Evolutionary conservation across 108 stramenopile species (phyloP), one percentile per base, ranked within the genome.

Genomic region (Schizochytrium sp.): DNA sequence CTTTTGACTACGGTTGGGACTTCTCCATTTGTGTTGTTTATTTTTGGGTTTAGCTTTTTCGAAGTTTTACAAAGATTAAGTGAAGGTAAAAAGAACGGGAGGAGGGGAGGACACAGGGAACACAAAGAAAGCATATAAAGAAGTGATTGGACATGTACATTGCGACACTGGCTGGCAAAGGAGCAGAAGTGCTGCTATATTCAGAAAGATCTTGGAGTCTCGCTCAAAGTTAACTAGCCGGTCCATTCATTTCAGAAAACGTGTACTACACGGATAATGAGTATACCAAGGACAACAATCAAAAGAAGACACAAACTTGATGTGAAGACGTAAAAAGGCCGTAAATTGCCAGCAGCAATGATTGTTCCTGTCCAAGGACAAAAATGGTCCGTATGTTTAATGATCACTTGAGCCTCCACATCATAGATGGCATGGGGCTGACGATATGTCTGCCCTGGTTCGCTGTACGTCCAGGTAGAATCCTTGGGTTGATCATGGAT

Each of bases 321-420:
- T 13, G 96, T 95, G 92, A 96, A 97, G 42, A 64, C 87, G 72
- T 95, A 93, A 91, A 96, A 96, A 46, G 94, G 89, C 4, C 61
- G 17, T 94, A 96, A 94, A 61, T 96, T 96, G 88, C 94, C 95
- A 87, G 89, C 91, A 5, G 96, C 96, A 88, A 97, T 96, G 87
- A 93, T 96, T 61, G 97, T 97, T 38, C 94, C 94, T 55, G 93
- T 94, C 93, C 93, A 95, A 10, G 94, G 93, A 87, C 94, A 95
- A 42, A 91, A 89, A 83, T 87, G 89, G 42, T 87, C 73, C 61
- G 88, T 55, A n/a, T 46, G 45, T 47, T 13, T 72, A 69, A 98
- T 93, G 15, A 98, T 91, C 12, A 96, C 95, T 4, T 91, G 95
- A 72, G 94, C 94, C 91, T 98, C 97, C 10, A 94, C 89, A 92